Conservation (phyloP, 2,329 filamentous ascomycete species). For the Tolypocladium cylindrosporum region DNA sequence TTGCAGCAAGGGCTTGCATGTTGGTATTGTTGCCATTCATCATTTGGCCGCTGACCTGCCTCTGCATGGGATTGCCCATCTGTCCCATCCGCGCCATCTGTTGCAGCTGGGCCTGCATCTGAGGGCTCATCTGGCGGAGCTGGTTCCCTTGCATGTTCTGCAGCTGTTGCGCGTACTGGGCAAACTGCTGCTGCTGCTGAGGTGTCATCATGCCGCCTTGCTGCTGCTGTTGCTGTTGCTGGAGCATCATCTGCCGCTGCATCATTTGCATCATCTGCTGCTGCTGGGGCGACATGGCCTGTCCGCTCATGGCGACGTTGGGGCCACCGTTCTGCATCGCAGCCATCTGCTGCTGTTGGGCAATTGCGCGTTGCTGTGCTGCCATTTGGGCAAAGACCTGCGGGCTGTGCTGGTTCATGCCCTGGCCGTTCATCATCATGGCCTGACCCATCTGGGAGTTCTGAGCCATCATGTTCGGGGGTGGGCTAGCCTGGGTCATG, state of each 20-base stretch:
- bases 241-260: constrained; percentile 27
- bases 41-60: constrained; percentile 27
- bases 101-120: constrained; percentile 27
- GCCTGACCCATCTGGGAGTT: constrained; percentile 42
- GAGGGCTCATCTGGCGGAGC: constrained; percentile 22
- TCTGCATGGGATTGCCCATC: constrained; percentile 28
- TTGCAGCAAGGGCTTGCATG: constrained; percentile 27
- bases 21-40: constrained; percentile 29
- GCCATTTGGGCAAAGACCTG: constrained; percentile 35
- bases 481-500: constrained; percentile 53
- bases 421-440: constrained; percentile 43
- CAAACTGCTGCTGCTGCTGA: constrained; percentile 30
- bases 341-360: constrained; percentile 35
- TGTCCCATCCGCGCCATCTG: constrained; percentile 26
- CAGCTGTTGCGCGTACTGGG: constrained; percentile 28
- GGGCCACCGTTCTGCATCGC: constrained; percentile 27
- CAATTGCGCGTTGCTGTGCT: constrained; percentile 35
- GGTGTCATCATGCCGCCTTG: constrained; percentile 30
- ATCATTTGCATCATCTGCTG: constrained; percentile 26
- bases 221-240: constrained; percentile 28
- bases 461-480: constrained; percentile 48
- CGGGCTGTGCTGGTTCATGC: constrained; percentile 27
- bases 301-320: constrained; percentile 24
- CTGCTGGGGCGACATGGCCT: constrained; percentile 26
- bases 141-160: constrained; percentile 13